phyloP scores from a whole-genome alignment of 2,329 filamentous ascomycete genomes.

The Fusarium succisae region DNA sequence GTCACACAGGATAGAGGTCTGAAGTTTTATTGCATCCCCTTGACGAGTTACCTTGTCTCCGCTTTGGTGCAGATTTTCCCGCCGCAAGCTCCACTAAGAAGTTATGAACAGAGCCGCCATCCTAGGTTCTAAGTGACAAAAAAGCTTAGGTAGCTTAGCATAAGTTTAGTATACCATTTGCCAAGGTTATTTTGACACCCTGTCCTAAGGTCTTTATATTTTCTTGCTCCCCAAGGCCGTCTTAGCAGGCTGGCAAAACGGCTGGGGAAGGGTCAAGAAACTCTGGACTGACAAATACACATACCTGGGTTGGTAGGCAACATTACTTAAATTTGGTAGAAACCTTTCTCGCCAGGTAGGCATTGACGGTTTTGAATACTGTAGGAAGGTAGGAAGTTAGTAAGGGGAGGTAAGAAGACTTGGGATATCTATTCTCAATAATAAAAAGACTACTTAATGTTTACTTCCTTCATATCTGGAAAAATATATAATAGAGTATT shows the following conservation, averaged over 20 bases:
- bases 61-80: slow-evolving; percentile 38
- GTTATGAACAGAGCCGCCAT: background rate
- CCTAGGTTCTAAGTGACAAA: background rate
- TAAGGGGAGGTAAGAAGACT: background rate
- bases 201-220: background rate
- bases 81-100: slow-evolving; percentile 21
- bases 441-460: background rate
- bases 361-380: background rate
- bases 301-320: background rate
- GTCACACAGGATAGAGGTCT: too few species aligned
- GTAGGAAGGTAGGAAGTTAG: background rate
- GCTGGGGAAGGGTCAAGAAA: background rate
- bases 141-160: background rate
- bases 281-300: background rate
- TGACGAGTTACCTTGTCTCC: slow-evolving; percentile 19
- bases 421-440: background rate
- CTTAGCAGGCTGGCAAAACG: background rate
- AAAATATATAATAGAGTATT: background rate
- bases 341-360: background rate
- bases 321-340: background rate
- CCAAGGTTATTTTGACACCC: background rate
- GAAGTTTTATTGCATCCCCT: too few species aligned
- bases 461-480: background rate
- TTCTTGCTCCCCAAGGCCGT: background rate
- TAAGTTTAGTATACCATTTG: background rate